Evolutionary conservation across 345 rosid genomes (phyloP).

Genomic region (Lepidium africanum): DNA sequence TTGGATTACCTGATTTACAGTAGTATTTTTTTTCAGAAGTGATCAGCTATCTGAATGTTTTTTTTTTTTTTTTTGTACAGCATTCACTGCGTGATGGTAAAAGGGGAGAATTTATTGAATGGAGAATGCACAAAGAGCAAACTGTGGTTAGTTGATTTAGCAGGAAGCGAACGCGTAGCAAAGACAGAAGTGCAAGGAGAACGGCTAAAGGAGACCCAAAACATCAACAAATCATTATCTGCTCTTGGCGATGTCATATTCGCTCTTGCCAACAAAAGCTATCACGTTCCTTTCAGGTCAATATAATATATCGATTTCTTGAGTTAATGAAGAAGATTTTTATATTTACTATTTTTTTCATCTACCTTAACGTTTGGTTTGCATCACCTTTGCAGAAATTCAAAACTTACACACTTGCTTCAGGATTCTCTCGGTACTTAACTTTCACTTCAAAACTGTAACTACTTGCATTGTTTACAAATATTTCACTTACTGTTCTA

Average conservation of each 20-base stretch:
- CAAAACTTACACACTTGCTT: conserved; percentile 96
- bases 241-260: conserved; percentile 98
- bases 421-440: conserved; percentile 84
- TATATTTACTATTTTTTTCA: background rate
- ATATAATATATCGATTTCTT: background rate
- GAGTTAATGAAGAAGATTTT: background rate
- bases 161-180: conserved; percentile 97
- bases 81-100: conserved; percentile 85
- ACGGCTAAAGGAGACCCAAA: conserved; percentile 94
- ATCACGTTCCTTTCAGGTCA: conserved; percentile 90
- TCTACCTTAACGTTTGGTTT: background rate
- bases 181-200: conserved; percentile 94
- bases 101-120: conserved; percentile 74
- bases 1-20: conserved; percentile 17
- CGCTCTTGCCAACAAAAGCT: conserved; percentile 87
- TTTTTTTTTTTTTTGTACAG: conserved; percentile 30
- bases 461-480: background rate
- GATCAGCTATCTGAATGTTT: background rate
- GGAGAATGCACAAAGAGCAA: conserved; percentile 91
- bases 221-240: conserved; percentile 88
- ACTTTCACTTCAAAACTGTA: background rate
- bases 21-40: background rate
- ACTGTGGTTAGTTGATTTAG: conserved; percentile 93
- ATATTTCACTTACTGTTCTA: background rate
- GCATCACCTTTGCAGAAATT: conserved; percentile 56